Conservation (phyloP, 441 rosid genomes). For the Biscutella laevigata region DNA sequence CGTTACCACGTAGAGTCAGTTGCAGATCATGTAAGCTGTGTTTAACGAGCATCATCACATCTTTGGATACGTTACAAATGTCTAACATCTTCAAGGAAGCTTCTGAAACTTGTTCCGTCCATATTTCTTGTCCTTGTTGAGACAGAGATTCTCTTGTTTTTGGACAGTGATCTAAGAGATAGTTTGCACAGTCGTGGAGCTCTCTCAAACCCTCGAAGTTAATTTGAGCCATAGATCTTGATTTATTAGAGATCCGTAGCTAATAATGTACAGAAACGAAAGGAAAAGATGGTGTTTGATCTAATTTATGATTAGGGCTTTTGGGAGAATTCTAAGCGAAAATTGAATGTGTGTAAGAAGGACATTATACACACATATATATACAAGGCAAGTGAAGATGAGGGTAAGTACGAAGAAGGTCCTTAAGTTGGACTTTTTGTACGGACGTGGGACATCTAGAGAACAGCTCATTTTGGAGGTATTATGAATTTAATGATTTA, state of each 20-base stretch:
- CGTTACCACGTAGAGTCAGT: conserved; percentile 36
- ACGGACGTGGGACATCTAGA: conserved; percentile 30
- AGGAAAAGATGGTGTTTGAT: no score
- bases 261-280: no score
- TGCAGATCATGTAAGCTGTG: conserved; percentile 45
- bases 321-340: no score
- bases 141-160: conserved; percentile 34
- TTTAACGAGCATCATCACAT: conserved; percentile 46
- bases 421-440: conserved; percentile 6
- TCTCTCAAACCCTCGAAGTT: conserved; percentile 48
- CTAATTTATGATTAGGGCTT: no score
- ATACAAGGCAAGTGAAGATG: no score
- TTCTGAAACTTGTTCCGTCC: conserved; percentile 50
- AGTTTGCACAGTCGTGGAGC: conserved; percentile 56
- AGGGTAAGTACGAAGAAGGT: conserved; percentile 26
- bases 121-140: conserved; percentile 38
- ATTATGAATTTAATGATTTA: conserved; percentile 6
- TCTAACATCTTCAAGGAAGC: conserved; percentile 61
- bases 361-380: no score
- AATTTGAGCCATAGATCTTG: conserved; percentile 32
- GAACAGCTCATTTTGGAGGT: conserved; percentile 28
- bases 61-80: conserved; percentile 42
- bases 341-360: no score
- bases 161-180: conserved; percentile 49
- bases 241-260: no score